Conservation (phyloP, 2,329 filamentous ascomycete species). For the Aspergillus udagawae region DNA sequence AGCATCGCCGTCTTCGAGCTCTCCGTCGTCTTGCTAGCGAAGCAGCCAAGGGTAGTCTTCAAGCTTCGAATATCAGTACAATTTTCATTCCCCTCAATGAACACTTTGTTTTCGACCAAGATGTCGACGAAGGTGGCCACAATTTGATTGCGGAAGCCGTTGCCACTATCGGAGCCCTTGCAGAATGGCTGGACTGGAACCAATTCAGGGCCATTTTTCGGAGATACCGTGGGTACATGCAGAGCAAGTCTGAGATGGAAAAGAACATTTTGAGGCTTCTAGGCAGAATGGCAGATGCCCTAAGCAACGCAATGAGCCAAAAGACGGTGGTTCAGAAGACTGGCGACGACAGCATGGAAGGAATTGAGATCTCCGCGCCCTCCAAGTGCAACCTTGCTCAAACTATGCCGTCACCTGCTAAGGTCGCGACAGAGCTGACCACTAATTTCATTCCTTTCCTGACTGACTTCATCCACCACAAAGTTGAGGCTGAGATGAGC, state of each 20-base stretch:
- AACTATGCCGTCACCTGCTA: constrained; percentile 63
- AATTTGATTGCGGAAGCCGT: constrained; percentile 83
- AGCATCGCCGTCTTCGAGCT: constrained; percentile 78
- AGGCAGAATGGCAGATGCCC: constrained; percentile 73
- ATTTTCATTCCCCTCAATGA: constrained; percentile 90
- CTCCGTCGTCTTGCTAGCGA: constrained; percentile 70
- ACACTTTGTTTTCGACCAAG: constrained; percentile 84
- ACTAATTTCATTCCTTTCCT: constrained; percentile 74
- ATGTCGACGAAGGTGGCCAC: constrained; percentile 71
- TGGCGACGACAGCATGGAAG: constrained; percentile 23
- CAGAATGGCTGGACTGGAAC: constrained; percentile 77
- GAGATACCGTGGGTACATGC: constrained; percentile 77
- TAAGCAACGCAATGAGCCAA: constrained; percentile 53
- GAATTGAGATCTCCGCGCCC: constrained; percentile 22
- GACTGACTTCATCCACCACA: constrained; percentile 82
- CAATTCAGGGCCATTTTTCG: constrained; percentile 83
- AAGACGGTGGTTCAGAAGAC: constrained; percentile 17
- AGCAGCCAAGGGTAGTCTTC: constrained; percentile 61
- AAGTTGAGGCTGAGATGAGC: constrained; percentile 91
- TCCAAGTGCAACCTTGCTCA: constrained; percentile 50
- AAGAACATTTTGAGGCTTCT: constrained; percentile 83
- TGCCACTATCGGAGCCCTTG: constrained; percentile 70
- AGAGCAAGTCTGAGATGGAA: constrained; percentile 73
- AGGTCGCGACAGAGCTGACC: constrained; percentile 68
- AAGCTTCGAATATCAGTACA: constrained; percentile 73